Percentiles rank a stretch among this genome's conserved stretches.
Evolutionary conservation across 1,139 yeast species (phyloP).

Genomic region (Debaryomyces subglobosus): DNA sequence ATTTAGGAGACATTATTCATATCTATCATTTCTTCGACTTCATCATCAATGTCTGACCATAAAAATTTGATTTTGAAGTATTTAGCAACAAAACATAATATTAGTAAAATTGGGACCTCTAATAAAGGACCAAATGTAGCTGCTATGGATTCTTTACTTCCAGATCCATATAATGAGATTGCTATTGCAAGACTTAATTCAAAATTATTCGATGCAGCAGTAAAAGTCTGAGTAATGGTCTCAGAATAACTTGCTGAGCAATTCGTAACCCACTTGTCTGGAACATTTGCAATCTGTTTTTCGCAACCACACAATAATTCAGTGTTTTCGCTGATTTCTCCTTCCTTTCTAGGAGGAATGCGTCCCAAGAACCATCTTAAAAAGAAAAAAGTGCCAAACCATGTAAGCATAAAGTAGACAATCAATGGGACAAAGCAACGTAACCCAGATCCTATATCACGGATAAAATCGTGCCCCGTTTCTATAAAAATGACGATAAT

Average conservation of each 20-base stretch:
- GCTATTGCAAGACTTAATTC: constrained; percentile 60
- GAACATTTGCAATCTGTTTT: constrained; percentile 17
- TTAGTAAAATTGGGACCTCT: constrained; percentile 56
- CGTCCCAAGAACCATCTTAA: constrained; percentile 32
- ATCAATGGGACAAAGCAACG: constrained; percentile 55
- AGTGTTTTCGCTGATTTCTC: constrained; percentile 11
- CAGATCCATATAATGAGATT: constrained; percentile 54
- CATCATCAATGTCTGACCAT: constrained; percentile 25
- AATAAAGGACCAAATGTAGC: constrained; percentile 63
- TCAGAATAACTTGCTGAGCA: constrained; percentile 46
- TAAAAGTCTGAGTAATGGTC: constrained; percentile 55
- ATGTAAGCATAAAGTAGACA: constrained; percentile 51
- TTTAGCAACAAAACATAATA: constrained; percentile 45
- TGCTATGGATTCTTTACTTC: constrained; percentile 58
- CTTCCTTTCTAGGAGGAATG: not conserved
- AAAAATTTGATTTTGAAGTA: constrained; percentile 28
- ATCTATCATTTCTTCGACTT: not conserved
- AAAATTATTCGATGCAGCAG: constrained; percentile 59
- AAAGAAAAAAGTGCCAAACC: constrained; percentile 48
- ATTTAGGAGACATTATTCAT: not conserved
- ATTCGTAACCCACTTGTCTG: constrained; percentile 20
- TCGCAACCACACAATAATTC: constrained; percentile 44
- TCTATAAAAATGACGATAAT: constrained; percentile 56
- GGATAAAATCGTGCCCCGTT: constrained; percentile 54
- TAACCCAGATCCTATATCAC: constrained; percentile 53